Conservation (phyloP, 352 stramenopile species). For the Thraustochytrium striatum region DNA sequence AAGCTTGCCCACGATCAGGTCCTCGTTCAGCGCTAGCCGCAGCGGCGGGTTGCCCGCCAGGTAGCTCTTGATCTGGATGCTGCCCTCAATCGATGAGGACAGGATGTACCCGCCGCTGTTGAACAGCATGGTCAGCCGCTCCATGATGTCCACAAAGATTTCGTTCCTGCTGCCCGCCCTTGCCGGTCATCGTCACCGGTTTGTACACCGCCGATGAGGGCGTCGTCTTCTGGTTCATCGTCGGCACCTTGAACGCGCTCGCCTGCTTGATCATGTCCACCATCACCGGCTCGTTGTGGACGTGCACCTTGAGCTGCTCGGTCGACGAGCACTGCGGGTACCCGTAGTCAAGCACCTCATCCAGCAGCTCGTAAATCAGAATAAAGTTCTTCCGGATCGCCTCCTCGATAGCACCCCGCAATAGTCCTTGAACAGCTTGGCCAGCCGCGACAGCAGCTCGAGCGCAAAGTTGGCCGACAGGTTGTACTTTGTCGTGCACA, state of each 20-base stretch:
- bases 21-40: conserved; percentile 90
- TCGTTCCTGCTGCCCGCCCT: conserved; percentile 82
- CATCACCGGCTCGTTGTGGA: conserved; percentile 95
- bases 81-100: conserved; percentile 95
- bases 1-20: conserved; percentile 87
- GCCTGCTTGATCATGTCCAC: conserved; percentile 53
- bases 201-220: conserved; percentile 72
- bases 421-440: conserved; percentile 99
- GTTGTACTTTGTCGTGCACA: conserved; percentile 90
- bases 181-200: conserved; percentile 55
- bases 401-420: conserved; percentile 96
- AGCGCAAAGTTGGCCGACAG: conserved; percentile 89
- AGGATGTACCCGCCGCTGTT: conserved; percentile 91
- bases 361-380: conserved; percentile 96
- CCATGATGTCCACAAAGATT: conserved; percentile 98
- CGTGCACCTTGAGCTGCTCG: conserved; percentile 92
- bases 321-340: conserved; percentile 96
- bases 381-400: conserved; percentile 99
- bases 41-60: conserved; percentile 95
- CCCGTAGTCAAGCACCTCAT: conserved; percentile 93
- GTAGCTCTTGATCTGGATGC: conserved; percentile 97
- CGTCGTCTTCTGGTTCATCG: conserved; percentile 68
- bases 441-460: conserved; percentile 86
- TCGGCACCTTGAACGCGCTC: conserved; percentile 57
- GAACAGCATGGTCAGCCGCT: conserved; percentile 95